Evolutionary conservation across 345 rosid genomes (phyloP), one percentile per base, ranked within the genome.

Genomic region (Boechera divaricarpa): DNA sequence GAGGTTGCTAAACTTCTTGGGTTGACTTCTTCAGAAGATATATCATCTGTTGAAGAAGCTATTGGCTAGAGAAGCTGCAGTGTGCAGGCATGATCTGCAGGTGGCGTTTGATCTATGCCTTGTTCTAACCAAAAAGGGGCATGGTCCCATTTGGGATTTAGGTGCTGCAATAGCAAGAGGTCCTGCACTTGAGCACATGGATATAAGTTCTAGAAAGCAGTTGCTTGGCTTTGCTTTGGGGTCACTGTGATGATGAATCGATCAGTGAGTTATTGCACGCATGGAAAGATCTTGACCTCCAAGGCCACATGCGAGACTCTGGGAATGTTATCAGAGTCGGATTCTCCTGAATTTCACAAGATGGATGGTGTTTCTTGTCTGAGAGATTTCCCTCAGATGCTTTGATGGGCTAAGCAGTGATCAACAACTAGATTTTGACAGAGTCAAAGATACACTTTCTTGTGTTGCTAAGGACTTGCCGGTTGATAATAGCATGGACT

Each of bases 41-140:
- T 85, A 82, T 85, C 93, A 67, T 84, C 87, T 63, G 93, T 95
- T 39, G 87, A 95, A 87, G 99, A 95, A 87, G 92, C 97, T 78
- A 91, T 95, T 86, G n/a, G 98, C 99, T 74, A 88, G 98, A 78
- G 99, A 92, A 87, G 98, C 98, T 77, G 99, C 98, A 55, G 91
- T 92, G n/a, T 72, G 90, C 94, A 29, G 99, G 97, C 69, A n/a
- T n/a, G 97, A 95, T 84, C 87, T 95, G 80, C 99, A 95, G 80
- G 82, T 95, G 81, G 99, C 99, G 58, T 95, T 87, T 84, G 99
- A 92, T 86, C 87, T 92, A 41, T 91, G 98, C 83, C 88, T 89
- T 80, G 86, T 74, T 82, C 85, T 95, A 77, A 83, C 90, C 31
- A 95, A 78, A 76, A 92, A 95, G 72, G 99, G 99, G 61, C 96